These are phyloP conservation scores for Neostapfia colusana DNA, from an alignment of 176 grass and related monocot species.

Conservation along the genomic window DNA sequence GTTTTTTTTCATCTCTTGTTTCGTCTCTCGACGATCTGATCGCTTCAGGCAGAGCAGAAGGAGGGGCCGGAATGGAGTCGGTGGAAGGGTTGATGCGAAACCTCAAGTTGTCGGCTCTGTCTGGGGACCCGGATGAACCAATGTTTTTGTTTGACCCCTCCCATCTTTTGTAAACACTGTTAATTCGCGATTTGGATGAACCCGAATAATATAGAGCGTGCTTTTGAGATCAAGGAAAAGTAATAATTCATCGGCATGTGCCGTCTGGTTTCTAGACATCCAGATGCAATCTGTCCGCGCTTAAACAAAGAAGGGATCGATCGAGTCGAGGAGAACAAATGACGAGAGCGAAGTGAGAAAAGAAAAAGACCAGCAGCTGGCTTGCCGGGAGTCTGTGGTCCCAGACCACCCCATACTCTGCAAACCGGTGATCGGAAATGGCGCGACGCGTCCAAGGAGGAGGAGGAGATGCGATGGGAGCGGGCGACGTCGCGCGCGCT, in stretches of 20 bases:
- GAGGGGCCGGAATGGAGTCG: too few relatives aligned
- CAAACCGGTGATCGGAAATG: slow-evolving; percentile 3
- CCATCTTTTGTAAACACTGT: too few relatives aligned
- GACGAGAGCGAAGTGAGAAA: background rate
- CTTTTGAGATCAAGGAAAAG: too few relatives aligned
- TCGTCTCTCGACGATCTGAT: too few relatives aligned
- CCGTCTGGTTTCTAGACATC: background rate
- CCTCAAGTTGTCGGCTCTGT: too few relatives aligned
- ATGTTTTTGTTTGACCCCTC: too few relatives aligned
- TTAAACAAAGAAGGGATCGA: slow-evolving; percentile 22
- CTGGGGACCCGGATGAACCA: too few relatives aligned
- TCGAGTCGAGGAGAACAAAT: background rate
- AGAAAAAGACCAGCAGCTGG: slow-evolving; percentile 36
- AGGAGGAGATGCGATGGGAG: background rate
- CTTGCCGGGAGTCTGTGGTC: slow-evolving; percentile 9
- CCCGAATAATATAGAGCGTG: too few relatives aligned
- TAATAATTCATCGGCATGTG: background rate
- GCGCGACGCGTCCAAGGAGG: slow-evolving; percentile 28
- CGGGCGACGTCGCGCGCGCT: background rate
- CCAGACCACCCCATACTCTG: background rate
- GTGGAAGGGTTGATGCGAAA: too few relatives aligned
- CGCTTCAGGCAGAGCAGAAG: too few relatives aligned
- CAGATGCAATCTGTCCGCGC: slow-evolving; percentile 8
- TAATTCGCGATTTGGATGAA: too few relatives aligned
- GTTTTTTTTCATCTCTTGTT: too few relatives aligned